Base-by-base conservation (phyloP, 352 stramenopile species). In the Phytophthora cactorum region DNA sequence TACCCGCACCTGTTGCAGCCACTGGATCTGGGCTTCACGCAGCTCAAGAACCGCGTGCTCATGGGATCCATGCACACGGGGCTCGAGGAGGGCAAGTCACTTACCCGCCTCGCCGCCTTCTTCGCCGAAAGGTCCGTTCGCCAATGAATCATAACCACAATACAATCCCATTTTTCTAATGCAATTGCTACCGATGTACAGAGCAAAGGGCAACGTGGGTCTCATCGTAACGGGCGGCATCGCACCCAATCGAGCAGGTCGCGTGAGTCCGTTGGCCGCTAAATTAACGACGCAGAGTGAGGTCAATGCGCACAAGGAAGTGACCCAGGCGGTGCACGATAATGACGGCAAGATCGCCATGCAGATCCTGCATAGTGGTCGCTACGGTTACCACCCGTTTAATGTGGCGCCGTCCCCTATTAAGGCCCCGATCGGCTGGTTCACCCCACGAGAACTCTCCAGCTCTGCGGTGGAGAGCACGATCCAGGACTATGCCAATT, bases 371-470 rank as follows among this genome's bases (percentile, higher is more conserved):
- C 93, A 98, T 77, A 88, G 89, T 29, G 93, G 97, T 31, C 89
- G 97, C n/a, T 99, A 99, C 74, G 96, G 93, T 6, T 98, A 99
- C 72, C 95, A 98, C 80, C 96, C 96, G 39, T 98, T 98, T 70
- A 86, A 88, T 50, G 96, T 99, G 5, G 96, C 91, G 8, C 93
- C 97, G 44, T 97, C 84, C 14, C 62, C 85, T 4, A 96, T 98
- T 28, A 98, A 98, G 69, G 95, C 95, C 27, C 97, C 97, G 0
- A 99, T 99, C 71, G 90, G 88, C 36, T 93, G 87, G 69, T 98
- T 98, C 71, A 89, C 83, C 1, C 96, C 97, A 4, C 78, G 85
- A 44, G 96, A 83, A 58, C 63, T 99, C 9, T 92, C 81, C 2
- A 79, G 66, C 28, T 75, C 67, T 4, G 93, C 92, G n/a, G 84